phyloP scores from a whole-genome alignment of 2,329 filamentous ascomycete genomes.

The Alternaria sp. region DNA sequence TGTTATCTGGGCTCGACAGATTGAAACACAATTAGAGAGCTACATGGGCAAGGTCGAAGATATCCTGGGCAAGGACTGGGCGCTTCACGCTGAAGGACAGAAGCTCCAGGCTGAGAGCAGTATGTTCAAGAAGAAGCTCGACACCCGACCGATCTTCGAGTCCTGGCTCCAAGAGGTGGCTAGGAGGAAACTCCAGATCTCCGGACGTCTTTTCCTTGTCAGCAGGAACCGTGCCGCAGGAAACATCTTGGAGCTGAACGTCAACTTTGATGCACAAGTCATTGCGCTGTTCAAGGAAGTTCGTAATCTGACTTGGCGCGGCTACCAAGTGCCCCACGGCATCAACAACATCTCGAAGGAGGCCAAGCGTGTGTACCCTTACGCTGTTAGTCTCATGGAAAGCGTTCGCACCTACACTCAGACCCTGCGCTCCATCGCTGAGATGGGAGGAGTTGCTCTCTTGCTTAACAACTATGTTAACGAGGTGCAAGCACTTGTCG shows the following conservation, averaged over 20 bases:
- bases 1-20: slow-evolving; percentile 97
- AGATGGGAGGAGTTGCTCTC: slow-evolving; percentile 87
- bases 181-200: slow-evolving; percentile 87
- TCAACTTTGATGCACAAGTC: slow-evolving; percentile 97
- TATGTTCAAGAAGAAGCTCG: slow-evolving; percentile 94
- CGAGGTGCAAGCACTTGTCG: slow-evolving; percentile 83
- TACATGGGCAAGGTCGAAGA: slow-evolving; percentile 99
- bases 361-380: slow-evolving; percentile 98
- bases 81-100: slow-evolving; percentile 91
- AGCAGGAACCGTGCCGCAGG: slow-evolving; percentile 88
- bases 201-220: slow-evolving; percentile 91
- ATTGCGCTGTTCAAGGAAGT: slow-evolving; percentile 99
- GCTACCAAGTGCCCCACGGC: slow-evolving; percentile 90
- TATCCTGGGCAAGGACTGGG: slow-evolving; percentile 94
- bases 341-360: slow-evolving; percentile 98
- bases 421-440: slow-evolving; percentile 81
- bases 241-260: slow-evolving; percentile 84
- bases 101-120: slow-evolving; percentile 92
- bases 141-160: slow-evolving; percentile 92
- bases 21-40: slow-evolving; percentile 91
- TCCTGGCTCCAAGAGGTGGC: slow-evolving; percentile 94
- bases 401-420: slow-evolving; percentile 94
- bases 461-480: slow-evolving; percentile 91
- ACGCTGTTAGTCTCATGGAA: slow-evolving; percentile 98
- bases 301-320: slow-evolving; percentile 93